A percentile compares a stretch with the other conserved stretches of the same genome.
Conservation (phyloP, 179 eudicot genomes). For the Patellifolia procumbens region DNA sequence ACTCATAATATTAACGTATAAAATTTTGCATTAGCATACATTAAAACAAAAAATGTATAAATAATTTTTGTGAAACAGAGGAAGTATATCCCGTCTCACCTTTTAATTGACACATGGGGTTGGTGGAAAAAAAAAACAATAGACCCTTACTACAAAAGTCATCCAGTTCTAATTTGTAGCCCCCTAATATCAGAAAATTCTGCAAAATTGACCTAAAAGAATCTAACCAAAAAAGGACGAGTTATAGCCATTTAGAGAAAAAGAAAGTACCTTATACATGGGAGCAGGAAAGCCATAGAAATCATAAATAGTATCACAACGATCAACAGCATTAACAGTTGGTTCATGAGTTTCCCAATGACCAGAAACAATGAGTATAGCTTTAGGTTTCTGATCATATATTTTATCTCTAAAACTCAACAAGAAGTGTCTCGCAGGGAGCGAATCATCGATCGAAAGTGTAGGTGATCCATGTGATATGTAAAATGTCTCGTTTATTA, state of each 20-base stretch:
- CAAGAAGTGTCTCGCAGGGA: slow-evolving; percentile 54
- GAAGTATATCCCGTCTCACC: too few relatives aligned
- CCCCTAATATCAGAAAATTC: too few relatives aligned
- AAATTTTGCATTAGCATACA: too few relatives aligned
- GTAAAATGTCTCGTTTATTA: slow-evolving; percentile 42
- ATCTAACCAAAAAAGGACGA: neutral
- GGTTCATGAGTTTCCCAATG: slow-evolving; percentile 72
- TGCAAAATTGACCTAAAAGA: neutral
- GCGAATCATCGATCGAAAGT: slow-evolving; percentile 56
- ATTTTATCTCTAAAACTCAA: slow-evolving; percentile 38
- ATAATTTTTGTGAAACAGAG: too few relatives aligned
- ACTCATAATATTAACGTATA: too few relatives aligned
- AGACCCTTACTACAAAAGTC: too few relatives aligned
- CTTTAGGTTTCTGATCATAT: slow-evolving; percentile 34
- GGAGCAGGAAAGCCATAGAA: slow-evolving; percentile 54
- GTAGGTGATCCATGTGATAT: slow-evolving; percentile 69
- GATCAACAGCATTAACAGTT: slow-evolving; percentile 44
- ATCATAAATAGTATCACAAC: slow-evolving; percentile 50
- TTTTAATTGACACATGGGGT: too few relatives aligned
- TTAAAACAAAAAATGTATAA: too few relatives aligned
- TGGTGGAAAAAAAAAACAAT: too few relatives aligned
- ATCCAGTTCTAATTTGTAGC: too few relatives aligned
- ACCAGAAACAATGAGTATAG: slow-evolving; percentile 58
- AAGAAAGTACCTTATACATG: slow-evolving; percentile 48
- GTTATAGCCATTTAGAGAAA: neutral